Evolutionary conservation across 2,329 filamentous ascomycete species (phyloP), one percentile per base, ranked within the genome.

Genomic region (Botrytis squamosa): DNA sequence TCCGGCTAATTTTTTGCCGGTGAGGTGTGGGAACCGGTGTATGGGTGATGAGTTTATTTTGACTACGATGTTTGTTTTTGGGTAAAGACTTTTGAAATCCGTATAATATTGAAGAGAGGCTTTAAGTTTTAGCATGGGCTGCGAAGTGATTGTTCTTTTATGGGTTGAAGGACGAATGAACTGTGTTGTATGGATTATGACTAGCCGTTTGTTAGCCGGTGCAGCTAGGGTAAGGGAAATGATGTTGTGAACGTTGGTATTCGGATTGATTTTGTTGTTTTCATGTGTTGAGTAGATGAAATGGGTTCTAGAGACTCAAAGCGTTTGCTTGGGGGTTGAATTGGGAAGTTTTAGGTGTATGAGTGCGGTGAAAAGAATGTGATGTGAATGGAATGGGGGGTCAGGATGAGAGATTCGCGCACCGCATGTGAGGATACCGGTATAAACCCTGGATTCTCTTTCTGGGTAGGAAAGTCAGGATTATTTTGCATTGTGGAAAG

Each of bases 1-100:
- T 40, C 36, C 65, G 65, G 65, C 46, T 68, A 55, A 20, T 29
- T 40, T 20, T 40, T 55, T 55, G 46, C 65, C 65, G 65, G 65
- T 20, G 33, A 20, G 6, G 14, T 33, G 22, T n/a, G 36, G 25
- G 65, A 12, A n/a, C 44, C 4, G 33, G 33, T 25, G 18, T 42
- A 40, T 25, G 25, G 25, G 22, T 67, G 44, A 40, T 67, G 29
- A 52, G 64, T 49, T 52, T 67, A 36, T 36, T n/a, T 67, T 67
- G 22, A 38, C 14, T 20, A 8, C 29, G 33, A 20, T 36, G 44
- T 18, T 66, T 33, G 10, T 38, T 20, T 62, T 36, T 62, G 36
- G 22, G 38, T n/a, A 3, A 20, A 9, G 9, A n/a, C 16, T 42
- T 29, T 29, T 29, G 33, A 33, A 33, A 33, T 33, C 33, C 4